Conservation (phyloP, 164 flowering plant genomes). For the Nymphaea thermarum region DNA sequence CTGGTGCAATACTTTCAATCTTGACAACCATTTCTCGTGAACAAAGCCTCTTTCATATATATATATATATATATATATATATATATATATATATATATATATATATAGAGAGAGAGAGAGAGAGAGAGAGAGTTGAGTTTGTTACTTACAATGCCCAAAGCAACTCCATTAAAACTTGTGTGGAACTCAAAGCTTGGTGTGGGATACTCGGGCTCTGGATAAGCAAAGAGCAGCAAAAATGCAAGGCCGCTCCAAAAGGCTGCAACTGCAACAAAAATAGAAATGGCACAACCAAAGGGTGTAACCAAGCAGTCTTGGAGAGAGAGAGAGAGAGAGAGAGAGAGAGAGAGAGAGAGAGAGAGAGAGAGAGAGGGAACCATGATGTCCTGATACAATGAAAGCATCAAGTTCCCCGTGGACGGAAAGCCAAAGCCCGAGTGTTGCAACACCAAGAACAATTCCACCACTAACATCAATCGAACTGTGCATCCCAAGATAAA, state of each 20-base stretch:
- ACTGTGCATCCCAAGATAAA: slow-evolving; percentile 99
- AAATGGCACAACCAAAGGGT: not conserved
- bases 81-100: not conserved
- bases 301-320: not conserved
- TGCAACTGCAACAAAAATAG: slow-evolving; percentile 48
- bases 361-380: slow-evolving; percentile 39
- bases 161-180: slow-evolving; percentile 91
- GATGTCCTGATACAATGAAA: slow-evolving; percentile 61
- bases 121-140: not conserved
- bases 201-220: slow-evolving; percentile 93
- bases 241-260: slow-evolving; percentile 74
- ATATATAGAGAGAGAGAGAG: not conserved
- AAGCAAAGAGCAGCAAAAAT: slow-evolving; percentile 83
- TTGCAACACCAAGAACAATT: slow-evolving; percentile 49
- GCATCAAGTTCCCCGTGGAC: slow-evolving; percentile 49
- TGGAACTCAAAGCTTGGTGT: slow-evolving; percentile 98
- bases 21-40: no score
- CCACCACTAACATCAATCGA: slow-evolving; percentile 66
- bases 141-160: slow-evolving; percentile 84
- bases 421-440: slow-evolving; percentile 66
- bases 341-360: slow-evolving; percentile 2
- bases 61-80: no score
- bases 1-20: no score
- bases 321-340: slow-evolving; percentile 4
- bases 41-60: no score